Evolutionary conservation across 306 rosid genomes (phyloP), one percentile per base, ranked within the genome.

Genomic region (Cucumis hystrix): DNA sequence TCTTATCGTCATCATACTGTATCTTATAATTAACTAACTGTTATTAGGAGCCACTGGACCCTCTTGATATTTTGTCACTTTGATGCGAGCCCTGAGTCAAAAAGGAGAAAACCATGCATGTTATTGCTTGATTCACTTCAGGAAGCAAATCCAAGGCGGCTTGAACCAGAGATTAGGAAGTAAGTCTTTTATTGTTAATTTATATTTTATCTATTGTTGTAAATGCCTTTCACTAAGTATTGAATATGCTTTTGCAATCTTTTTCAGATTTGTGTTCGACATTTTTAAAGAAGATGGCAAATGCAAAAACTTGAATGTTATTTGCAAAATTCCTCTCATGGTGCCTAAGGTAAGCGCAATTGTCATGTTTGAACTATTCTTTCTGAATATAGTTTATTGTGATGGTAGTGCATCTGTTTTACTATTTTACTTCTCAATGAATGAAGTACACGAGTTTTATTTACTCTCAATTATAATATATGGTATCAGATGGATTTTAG

Each of bases 121-220:
- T 62, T 90, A 77, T 80, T 92, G 88, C 87, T 92, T 65, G 98
- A 92, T 85, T 92, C 96, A 55, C 96, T 92, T 61, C 85, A 79
- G 80, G 82, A 17, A 52, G 82, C 88, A 8, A 80, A 82, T 82
- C 94, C 98, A 6, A 86, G 80, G 82, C 85, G 88, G 51, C 76
- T 90, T 58, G 98, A 92, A 80, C 94, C 91, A 35, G 86, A 92
- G 59, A 89, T 92, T 79, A 86, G 89, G 77, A 92, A 74, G 98
- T 87, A 63, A 41, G 86, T 65, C 28, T 73, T 78, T 81, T 75
- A 4, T 35, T 13, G 33, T 79, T 73, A 64, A 74, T 70, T 58
- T 49, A 77, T 62, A 65, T 33, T 56, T 25, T 51, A 78, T 79
- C n/a, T 80, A 63, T 57, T 55, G 20, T 16, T 47, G 58, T 8